Percentiles rank a stretch among this genome's conserved stretches.
phyloP scores from a whole-genome alignment of 2,329 filamentous ascomycete genomes.

The Leptoxyphium fumago region DNA sequence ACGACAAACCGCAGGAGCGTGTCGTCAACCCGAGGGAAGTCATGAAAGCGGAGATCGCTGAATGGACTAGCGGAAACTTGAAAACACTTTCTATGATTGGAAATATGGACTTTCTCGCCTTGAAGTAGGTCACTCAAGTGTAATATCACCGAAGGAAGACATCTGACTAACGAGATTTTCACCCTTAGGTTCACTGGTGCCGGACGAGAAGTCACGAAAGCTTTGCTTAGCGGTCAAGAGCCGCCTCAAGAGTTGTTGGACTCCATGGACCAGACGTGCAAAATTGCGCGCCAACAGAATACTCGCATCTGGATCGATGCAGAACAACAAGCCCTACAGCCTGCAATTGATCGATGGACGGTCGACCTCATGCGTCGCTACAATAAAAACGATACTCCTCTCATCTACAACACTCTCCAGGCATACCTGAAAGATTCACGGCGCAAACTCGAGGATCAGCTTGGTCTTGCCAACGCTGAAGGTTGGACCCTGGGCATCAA shows the following conservation, averaged over 20 bases:
- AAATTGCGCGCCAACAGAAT: slow-evolving; percentile 26
- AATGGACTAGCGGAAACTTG: slow-evolving; percentile 39
- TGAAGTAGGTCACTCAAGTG: slow-evolving; percentile 28
- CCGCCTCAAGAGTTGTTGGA: slow-evolving; percentile 27
- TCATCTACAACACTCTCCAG: slow-evolving; percentile 39
- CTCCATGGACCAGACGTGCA: slow-evolving; percentile 30
- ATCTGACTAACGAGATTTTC: slow-evolving; percentile 3
- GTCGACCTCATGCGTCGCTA: slow-evolving; percentile 39
- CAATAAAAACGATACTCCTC: slow-evolving; percentile 28
- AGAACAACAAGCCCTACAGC: slow-evolving; percentile 38
- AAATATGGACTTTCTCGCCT: slow-evolving; percentile 34
- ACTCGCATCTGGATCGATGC: slow-evolving; percentile 38
- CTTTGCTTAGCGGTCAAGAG: slow-evolving; percentile 23
- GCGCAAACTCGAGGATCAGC: slow-evolving; percentile 29
- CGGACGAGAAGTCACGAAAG: slow-evolving; percentile 29
- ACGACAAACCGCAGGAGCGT: slow-evolving; percentile 35
- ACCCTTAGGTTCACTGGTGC: slow-evolving; percentile 35
- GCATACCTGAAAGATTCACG: slow-evolving; percentile 37
- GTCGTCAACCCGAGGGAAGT: slow-evolving; percentile 22
- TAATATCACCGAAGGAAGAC: background rate
- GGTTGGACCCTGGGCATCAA: slow-evolving; percentile 39
- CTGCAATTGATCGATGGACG: slow-evolving; percentile 38
- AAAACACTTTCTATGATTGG: slow-evolving; percentile 38
- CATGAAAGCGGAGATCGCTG: slow-evolving; percentile 19
- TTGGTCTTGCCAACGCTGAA: slow-evolving; percentile 30